Conservation (phyloP, 495 filamentous ascomycete genomes). For the Lentithecium fluviatile region DNA sequence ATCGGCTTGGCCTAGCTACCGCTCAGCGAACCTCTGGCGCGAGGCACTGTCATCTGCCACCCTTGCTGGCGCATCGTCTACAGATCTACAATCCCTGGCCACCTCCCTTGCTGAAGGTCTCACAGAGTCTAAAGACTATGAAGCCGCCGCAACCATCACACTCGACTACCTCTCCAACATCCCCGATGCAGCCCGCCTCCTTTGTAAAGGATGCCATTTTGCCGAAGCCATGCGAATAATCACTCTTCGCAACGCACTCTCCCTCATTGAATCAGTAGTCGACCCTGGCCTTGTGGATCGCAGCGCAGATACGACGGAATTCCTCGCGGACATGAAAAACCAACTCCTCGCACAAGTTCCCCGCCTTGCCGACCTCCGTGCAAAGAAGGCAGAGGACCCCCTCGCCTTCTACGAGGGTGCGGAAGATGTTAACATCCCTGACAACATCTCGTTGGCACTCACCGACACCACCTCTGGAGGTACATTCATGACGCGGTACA, state of each 20-base stretch:
- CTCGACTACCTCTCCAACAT: conserved; percentile 75
- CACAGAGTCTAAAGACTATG: conserved; percentile 76
- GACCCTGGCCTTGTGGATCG: conserved; percentile 77
- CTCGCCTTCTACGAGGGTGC: conserved; percentile 55
- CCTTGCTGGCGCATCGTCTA: conserved; percentile 57
- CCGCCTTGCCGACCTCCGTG: conserved; percentile 74
- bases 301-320: conserved; percentile 74
- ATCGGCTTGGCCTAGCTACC: conserved; percentile 74
- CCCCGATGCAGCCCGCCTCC: conserved; percentile 60
- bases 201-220: conserved; percentile 84
- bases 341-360: conserved; percentile 83
- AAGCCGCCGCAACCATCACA: conserved; percentile 73
- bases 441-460: conserved; percentile 87
- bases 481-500: conserved; percentile 89
- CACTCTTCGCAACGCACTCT: conserved; percentile 50
- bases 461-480: conserved; percentile 76
- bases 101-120: conserved; percentile 66
- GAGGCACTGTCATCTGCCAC: conserved; percentile 78
- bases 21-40: conserved; percentile 80
- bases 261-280: conserved; percentile 57
- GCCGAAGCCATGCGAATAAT: conserved; percentile 75
- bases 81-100: conserved; percentile 64
- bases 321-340: conserved; percentile 84
- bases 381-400: conserved; percentile 77
- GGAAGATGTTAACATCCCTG: conserved; percentile 66